Evolutionary conservation across 768 basidiomycete species (phyloP).

Genomic region (Lentinus brumalis): DNA sequence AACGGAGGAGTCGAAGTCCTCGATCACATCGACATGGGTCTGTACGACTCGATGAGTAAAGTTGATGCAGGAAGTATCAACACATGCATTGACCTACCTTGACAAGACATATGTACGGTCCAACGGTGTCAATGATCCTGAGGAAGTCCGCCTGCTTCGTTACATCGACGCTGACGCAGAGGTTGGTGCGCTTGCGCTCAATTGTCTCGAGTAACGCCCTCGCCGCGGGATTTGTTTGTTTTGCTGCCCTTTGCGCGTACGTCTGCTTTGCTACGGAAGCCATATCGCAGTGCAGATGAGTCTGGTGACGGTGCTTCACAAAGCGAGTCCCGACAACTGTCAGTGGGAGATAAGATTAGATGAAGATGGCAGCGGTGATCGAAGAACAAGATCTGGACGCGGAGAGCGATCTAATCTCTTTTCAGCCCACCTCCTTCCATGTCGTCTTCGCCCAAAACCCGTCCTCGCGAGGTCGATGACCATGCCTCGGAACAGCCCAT

Average conservation of each 20-base stretch:
- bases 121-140: slow-evolving; percentile 84
- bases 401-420: slow-evolving; percentile 18
- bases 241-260: slow-evolving; percentile 62
- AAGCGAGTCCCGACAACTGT: no score
- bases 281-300: slow-evolving; percentile 30
- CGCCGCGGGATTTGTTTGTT: slow-evolving; percentile 74
- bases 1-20: slow-evolving; percentile 81
- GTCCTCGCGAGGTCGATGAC: slow-evolving; percentile 28
- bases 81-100: slow-evolving; percentile 59
- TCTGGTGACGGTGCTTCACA: not conserved
- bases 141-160: slow-evolving; percentile 78
- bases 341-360: slow-evolving; percentile 2
- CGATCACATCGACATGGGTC: slow-evolving; percentile 97
- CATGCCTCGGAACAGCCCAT: slow-evolving; percentile 25
- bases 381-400: not conserved
- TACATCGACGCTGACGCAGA: slow-evolving; percentile 96
- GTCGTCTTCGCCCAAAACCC: slow-evolving; percentile 19
- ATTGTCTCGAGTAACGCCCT: slow-evolving; percentile 78
- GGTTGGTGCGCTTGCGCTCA: slow-evolving; percentile 85
- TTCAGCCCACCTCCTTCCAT: slow-evolving; percentile 7
- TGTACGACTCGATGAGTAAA: slow-evolving; percentile 41
- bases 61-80: slow-evolving; percentile 13
- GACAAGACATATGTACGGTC: slow-evolving; percentile 88
- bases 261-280: slow-evolving; percentile 44
- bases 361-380: slow-evolving; percentile 9